Base-by-base conservation (phyloP, 768 basidiomycete genomes). In the Russula compacta region DNA sequence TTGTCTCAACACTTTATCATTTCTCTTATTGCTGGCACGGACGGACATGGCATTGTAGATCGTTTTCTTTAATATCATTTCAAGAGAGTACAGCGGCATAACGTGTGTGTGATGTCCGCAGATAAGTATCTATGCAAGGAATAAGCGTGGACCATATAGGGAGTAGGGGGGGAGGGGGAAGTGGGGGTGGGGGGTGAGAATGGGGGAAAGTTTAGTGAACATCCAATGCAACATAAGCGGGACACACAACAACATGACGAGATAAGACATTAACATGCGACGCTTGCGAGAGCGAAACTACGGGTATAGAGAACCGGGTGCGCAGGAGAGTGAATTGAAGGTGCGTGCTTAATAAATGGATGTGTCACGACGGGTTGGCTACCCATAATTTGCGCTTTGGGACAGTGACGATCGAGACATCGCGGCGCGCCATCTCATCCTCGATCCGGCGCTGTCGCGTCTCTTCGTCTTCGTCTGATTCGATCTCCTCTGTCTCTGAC, bases 381-480 rank as follows among this genome's bases (percentile, higher is more conserved):
- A 92, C 80, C 78, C 83, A 83, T 58, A 92, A 73, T 68, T 81
- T 83, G 66, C 88, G 86, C 69, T 82, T 85, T 19, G 90, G 90
- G 12, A 84, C 80, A 19, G 77, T 77, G 63, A 92, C 81, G 68
- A 92, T 89, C n/a, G 86, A 87, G 35, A 92, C 88, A 65, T 92
- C 88, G 52, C 90, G 81, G 66, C 89, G 78, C 42, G 78, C 83
- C 80, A 92, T 88, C 72, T 92, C 89, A 59, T 86, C 84, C 69
- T 92, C 90, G 38, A 91, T 89, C 66, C 82, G 77, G 61, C 83
- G 78, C 70, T 90, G 89, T 61, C 84, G 77, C 12, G 83, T 79
- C 52, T 86, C 83, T 64, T 91, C 89, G 65, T 91, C 89, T 58
- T 86, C 75, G 50, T 88, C 86, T 35, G 86, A 84, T 19, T 88